phyloP scores from a whole-genome alignment of 768 basidiomycete species.

The Mycena epipterygia region DNA sequence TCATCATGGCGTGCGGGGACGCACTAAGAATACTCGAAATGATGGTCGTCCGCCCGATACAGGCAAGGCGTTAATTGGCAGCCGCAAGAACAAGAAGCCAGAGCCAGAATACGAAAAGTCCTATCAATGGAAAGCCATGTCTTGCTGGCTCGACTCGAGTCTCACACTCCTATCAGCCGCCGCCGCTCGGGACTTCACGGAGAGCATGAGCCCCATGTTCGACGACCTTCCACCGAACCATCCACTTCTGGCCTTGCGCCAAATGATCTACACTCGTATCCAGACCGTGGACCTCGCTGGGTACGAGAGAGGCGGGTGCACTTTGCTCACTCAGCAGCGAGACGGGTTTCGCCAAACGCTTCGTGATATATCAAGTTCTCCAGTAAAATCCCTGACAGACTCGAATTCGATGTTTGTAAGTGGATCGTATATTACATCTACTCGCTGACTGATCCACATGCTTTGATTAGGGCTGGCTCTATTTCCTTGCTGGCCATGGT shows the following conservation, averaged over 20 bases:
- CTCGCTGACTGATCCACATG: too few species aligned
- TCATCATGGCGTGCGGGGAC: neutral
- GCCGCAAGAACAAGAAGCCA: too few species aligned
- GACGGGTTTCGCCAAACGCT: constrained; percentile 1
- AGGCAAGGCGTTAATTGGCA: neutral
- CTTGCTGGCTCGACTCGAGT: too few species aligned
- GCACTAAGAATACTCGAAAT: neutral
- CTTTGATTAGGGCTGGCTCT: too few species aligned
- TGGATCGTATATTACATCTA: too few species aligned
- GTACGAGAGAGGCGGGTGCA: neutral
- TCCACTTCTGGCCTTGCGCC: neutral
- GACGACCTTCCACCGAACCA: neutral
- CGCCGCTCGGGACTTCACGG: too few species aligned
- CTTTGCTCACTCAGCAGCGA: neutral
- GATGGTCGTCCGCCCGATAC: constrained; percentile 23
- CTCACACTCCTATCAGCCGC: too few species aligned
- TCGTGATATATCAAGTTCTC: neutral
- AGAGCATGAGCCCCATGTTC: constrained; percentile 10
- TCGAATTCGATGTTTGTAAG: neutral
- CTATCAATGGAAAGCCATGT: too few species aligned
- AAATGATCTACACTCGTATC: constrained; percentile 12
- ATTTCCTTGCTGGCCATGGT: too few species aligned
- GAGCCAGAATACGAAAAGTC: too few species aligned
- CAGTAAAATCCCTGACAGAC: neutral
- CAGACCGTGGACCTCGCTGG: neutral